Evolutionary conservation across 257 asterid genomes (phyloP), one percentile per base, ranked within the genome.

Genomic region (Nicotiana obtusifolia): DNA sequence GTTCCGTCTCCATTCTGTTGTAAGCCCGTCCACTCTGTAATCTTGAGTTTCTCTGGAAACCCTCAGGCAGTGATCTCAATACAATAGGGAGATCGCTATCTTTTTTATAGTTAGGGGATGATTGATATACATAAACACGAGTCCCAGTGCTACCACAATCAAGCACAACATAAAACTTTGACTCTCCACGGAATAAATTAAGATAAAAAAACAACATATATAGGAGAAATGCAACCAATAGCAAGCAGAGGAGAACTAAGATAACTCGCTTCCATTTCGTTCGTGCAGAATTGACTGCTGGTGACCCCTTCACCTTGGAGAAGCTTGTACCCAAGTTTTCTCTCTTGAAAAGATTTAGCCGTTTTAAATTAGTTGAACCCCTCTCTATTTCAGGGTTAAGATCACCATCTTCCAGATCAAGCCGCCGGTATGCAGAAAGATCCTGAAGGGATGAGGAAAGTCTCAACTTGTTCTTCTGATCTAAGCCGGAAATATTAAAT

Each of bases 61-160:
- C 89, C 88, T 93, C 98, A 7, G 99, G 99, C 86, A 94, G 69
- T 37, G 98, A 91, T 85, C 87, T 94, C 80, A 94, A 65, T 19
- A 86, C 49, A 82, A 96, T 86, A 62, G 98, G 99, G 64, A 96
- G 97, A 73, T 82, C 86, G 30, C 86, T 88, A 69, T 91, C 94
- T 41, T 88, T 90, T 30, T 88, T 77, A 65, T 83, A 84, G 85
- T 92, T 90, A 64, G 87, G 64, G 4, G 93, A 87, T 47, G 98
- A 97, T 88, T 92, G 88, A 83, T 94, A 94, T 67, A 96, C 97
- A 87, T 92, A 93, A 82, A 94, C 97, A 64, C 99, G 98, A 86
- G 97, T 93, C 56, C 99, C 99, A 3, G 98, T 96, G 89, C 99
- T 96, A 69, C 99, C 99, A 84, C 99, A 93, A 84, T 96, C 98